These are phyloP conservation scores for Sutorius australiensis DNA, from an alignment of 768 basidiomycete species.

Conservation along the genomic window DNA sequence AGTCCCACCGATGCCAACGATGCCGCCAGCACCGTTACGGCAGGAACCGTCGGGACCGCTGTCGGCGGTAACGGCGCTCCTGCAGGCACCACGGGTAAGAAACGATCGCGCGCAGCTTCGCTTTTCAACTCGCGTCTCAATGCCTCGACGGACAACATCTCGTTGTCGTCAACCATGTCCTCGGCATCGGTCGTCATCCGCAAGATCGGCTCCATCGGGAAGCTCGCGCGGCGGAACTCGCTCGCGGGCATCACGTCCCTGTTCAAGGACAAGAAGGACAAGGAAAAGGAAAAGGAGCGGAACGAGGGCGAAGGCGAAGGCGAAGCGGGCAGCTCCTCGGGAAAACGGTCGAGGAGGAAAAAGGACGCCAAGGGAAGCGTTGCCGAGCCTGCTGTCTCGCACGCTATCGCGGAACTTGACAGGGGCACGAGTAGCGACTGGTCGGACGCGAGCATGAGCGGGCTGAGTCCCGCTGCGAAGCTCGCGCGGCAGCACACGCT, in stretches of 20 bases:
- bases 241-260: slow-evolving; percentile 88
- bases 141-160: slow-evolving; percentile 91
- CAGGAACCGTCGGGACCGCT: slow-evolving; percentile 30
- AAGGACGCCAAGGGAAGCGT: slow-evolving; percentile 62
- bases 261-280: slow-evolving; percentile 82
- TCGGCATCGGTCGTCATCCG: slow-evolving; percentile 95
- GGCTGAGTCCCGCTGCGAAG: slow-evolving; percentile 86
- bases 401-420: slow-evolving; percentile 83
- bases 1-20: slow-evolving; percentile 25
- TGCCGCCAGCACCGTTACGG: slow-evolving; percentile 35
- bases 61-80: slow-evolving; percentile 18
- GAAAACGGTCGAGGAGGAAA: slow-evolving; percentile 48
- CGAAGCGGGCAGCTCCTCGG: slow-evolving; percentile 25
- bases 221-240: slow-evolving; percentile 83
- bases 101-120: slow-evolving; percentile 65
- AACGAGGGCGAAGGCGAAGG: slow-evolving; percentile 35
- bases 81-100: slow-evolving; percentile 45
- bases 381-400: slow-evolving; percentile 69
- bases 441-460: slow-evolving; percentile 57
- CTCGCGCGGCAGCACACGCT: slow-evolving; percentile 89
- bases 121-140: slow-evolving; percentile 89
- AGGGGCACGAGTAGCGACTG: slow-evolving; percentile 53
- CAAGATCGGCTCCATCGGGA: slow-evolving; percentile 89
- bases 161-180: slow-evolving; percentile 89
- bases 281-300: slow-evolving; percentile 34